These are phyloP conservation scores for Drechslerella coelobrocha DNA, from an alignment of 2,329 filamentous ascomycete species.

Conservation along the genomic window DNA sequence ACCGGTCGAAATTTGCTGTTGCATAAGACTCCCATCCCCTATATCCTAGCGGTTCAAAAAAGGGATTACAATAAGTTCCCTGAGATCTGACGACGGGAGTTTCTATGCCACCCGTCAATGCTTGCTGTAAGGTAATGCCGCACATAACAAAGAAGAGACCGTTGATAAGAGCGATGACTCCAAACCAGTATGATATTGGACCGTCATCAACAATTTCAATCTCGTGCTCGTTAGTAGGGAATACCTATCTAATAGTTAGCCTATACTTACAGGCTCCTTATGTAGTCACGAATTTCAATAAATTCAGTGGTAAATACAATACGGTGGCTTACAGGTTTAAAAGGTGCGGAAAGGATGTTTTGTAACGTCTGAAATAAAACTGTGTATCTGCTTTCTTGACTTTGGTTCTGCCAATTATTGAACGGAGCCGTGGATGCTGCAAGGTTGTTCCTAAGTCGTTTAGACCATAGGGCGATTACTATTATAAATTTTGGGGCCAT, in stretches of 20 bases:
- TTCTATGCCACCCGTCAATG: not conserved
- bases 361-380: too few relatives aligned
- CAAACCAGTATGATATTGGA: not conserved
- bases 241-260: too few relatives aligned
- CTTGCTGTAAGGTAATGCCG: not conserved
- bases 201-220: not conserved
- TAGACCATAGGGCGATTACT: not conserved
- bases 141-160: not conserved
- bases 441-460: too few relatives aligned
- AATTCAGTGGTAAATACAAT: too few relatives aligned
- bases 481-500: not conserved
- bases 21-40: not conserved
- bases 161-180: slow-evolving; percentile 1
- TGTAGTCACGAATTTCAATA: too few relatives aligned
- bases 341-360: too few relatives aligned
- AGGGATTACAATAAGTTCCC: not conserved
- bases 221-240: not conserved
- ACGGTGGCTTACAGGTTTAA: too few relatives aligned
- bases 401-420: too few relatives aligned
- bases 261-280: too few relatives aligned
- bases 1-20: not conserved
- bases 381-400: too few relatives aligned
- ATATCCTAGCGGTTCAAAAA: not conserved
- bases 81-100: not conserved
- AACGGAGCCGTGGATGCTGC: too few relatives aligned